Conservation (phyloP, 495 filamentous ascomycete species). For the Lepidopterella palustris region DNA sequence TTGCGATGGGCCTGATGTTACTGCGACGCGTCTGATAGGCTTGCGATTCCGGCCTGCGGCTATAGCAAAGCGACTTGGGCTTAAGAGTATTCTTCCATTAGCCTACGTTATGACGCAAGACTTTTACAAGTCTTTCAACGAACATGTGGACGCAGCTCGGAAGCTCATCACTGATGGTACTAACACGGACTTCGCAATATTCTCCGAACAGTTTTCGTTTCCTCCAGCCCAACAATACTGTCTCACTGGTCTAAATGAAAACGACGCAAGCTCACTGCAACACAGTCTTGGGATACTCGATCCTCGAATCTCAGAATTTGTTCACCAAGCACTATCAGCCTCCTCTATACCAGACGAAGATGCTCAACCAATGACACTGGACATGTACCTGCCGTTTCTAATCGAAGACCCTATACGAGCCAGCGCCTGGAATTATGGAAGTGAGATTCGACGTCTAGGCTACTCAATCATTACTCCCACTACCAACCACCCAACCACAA, state of each 20-base stretch:
- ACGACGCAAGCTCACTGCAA: neutral
- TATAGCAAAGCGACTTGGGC: constrained; percentile 9
- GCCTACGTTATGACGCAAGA: constrained; percentile 11
- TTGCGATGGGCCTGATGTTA: constrained; percentile 3
- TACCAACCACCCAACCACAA: neutral
- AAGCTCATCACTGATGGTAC: neutral
- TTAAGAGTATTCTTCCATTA: constrained; percentile 13
- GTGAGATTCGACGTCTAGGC: constrained; percentile 14
- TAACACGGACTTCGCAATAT: neutral
- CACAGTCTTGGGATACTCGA: neutral
- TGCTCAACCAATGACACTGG: neutral
- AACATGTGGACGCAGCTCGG: constrained; percentile 7
- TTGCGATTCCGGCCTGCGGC: constrained; percentile 2
- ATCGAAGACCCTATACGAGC: constrained; percentile 19
- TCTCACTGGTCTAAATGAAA: neutral
- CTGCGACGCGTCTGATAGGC: neutral
- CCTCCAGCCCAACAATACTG: neutral
- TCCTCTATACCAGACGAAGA: neutral
- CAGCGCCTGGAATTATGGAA: constrained; percentile 16
- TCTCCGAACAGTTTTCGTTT: constrained; percentile 6
- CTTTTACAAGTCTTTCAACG: neutral
- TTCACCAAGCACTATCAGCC: constrained; percentile 11
- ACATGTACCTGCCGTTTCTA: constrained; percentile 20
- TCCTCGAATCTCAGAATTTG: constrained; percentile 21
- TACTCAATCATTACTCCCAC: constrained; percentile 15